phyloP scores from a whole-genome alignment of 2,329 filamentous ascomycete genomes.

The Penicillium oxalicum region DNA sequence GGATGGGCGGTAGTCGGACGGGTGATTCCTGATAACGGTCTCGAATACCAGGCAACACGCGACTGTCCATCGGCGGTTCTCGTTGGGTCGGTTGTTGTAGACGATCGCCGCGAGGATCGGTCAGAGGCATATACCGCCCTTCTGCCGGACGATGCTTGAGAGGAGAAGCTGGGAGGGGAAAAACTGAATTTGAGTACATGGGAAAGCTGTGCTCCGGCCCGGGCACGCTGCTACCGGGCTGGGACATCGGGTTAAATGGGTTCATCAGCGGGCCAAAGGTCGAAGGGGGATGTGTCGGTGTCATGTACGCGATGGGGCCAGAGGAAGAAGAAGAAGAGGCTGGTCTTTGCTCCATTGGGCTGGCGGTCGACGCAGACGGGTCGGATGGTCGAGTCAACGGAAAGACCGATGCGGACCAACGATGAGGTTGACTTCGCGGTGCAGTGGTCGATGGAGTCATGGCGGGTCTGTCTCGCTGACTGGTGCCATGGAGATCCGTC shows the following conservation, averaged over 20 bases:
- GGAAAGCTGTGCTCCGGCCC: conserved; percentile 23
- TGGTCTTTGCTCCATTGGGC: conserved; percentile 24
- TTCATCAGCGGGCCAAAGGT: conserved; percentile 22
- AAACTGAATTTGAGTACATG: conserved; percentile 23
- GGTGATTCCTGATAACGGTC: conserved; percentile 29
- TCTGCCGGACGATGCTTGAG: conserved; percentile 28
- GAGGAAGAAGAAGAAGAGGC: conserved; percentile 32
- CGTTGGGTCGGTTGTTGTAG: conserved; percentile 24
- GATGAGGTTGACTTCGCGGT: conserved; percentile 22
- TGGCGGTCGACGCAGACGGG: conserved; percentile 21
- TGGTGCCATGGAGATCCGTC: conserved; percentile 32
- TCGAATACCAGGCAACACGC: conserved; percentile 21
- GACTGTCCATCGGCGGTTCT: conserved; percentile 20
- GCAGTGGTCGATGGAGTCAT: conserved; percentile 18
- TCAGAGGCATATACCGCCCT: conserved; percentile 24
- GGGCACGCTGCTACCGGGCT: conserved; percentile 14
- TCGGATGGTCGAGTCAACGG: conserved; percentile 25
- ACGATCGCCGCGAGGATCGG: conserved; percentile 19
- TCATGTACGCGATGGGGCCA: conserved; percentile 21
- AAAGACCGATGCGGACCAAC: conserved; percentile 31
- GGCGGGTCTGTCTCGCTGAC: conserved; percentile 11
- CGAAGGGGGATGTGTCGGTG: conserved; percentile 22
- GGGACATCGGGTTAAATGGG: conserved; percentile 24
- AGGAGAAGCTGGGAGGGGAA: conserved; percentile 29
- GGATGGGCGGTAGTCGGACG: conserved; percentile 35